Conservation (phyloP, 768 basidiomycete genomes). For the Naganishia kalamii region DNA sequence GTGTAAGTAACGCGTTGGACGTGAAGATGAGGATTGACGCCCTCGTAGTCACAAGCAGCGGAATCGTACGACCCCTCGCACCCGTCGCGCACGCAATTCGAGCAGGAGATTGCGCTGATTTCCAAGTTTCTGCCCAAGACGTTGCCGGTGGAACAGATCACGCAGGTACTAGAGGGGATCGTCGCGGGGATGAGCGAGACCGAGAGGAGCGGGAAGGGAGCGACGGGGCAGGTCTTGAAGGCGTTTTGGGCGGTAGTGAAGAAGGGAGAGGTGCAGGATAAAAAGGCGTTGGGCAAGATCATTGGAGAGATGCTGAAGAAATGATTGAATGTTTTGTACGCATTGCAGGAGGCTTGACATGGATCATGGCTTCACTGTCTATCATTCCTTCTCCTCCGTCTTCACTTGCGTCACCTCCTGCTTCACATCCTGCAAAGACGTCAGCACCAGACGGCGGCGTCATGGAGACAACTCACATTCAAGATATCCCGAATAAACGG, state of each 20-base stretch:
- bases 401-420: background rate
- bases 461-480: background rate
- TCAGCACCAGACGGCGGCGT: background rate
- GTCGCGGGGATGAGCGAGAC: constrained; percentile 29
- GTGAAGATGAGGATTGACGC: background rate
- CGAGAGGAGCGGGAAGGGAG: constrained; percentile 30
- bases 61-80: constrained; percentile 35
- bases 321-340: background rate
- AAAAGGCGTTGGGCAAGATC: constrained; percentile 41
- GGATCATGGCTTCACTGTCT: background rate
- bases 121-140: constrained; percentile 34
- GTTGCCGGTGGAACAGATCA: constrained; percentile 30
- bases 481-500: constrained; percentile 14
- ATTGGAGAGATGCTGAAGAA: constrained; percentile 40
- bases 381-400: background rate
- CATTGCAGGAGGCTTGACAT: background rate
- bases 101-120: constrained; percentile 37
- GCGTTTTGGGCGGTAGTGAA: constrained; percentile 38
- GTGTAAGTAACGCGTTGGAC: constrained; percentile 31
- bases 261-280: constrained; percentile 37
- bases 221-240: constrained; percentile 38
- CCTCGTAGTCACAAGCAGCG: constrained; percentile 36
- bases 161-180: constrained; percentile 28
- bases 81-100: constrained; percentile 33
- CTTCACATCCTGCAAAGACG: background rate